Base-by-base conservation (phyloP, 257 asterid species). In the Plantago ovata region DNA sequence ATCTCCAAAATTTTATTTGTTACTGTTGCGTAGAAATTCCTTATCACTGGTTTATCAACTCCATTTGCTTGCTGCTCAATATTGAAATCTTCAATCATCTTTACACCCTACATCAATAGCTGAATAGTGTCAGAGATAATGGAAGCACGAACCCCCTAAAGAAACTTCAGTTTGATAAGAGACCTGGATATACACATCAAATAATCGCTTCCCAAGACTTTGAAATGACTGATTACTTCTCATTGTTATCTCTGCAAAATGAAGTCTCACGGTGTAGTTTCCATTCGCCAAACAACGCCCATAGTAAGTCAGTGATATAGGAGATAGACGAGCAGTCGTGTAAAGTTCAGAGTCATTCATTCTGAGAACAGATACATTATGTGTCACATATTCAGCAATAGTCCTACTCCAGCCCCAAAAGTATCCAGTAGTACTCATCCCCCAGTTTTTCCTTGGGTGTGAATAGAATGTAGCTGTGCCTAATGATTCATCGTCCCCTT, bases 131-230 rank as follows among this genome's bases (percentile, higher is more conserved):
- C 7, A 18, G 43, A 19, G 41, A 54, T 52, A 23, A 13, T 39
- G 48, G 24, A 9, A 45, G 55, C 7, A 39, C 1, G 13, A 32
- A 38, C 13, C 16, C 3, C 53, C 44, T 10, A 24, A 40, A 24
- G 45, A 11, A 14, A 13, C 12, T 3, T 50, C 23, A 28, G 0
- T 28, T 28, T 47, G 6, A 1, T 13, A 40, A 10, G 28, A 19
- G 13, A 83, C 92, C 87, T 81, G 88, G 56, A 84, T 58, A 38
- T 84, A 84, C 47, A 84, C 78, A 66, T 84, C 88, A 69, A 84
- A 84, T 32, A 78, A 69, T 66, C 87, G 72, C 61, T 80, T 75
- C 48, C 92, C 87, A 39, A 83, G 83, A 53, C 85, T 83, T 52
- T 15, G 74, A 23, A 47, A 83, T 45, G 87, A 80, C 45, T 39